Evolutionary conservation across 331 rosid genomes (phyloP).

Genomic region (Cucumis variabilis): DNA sequence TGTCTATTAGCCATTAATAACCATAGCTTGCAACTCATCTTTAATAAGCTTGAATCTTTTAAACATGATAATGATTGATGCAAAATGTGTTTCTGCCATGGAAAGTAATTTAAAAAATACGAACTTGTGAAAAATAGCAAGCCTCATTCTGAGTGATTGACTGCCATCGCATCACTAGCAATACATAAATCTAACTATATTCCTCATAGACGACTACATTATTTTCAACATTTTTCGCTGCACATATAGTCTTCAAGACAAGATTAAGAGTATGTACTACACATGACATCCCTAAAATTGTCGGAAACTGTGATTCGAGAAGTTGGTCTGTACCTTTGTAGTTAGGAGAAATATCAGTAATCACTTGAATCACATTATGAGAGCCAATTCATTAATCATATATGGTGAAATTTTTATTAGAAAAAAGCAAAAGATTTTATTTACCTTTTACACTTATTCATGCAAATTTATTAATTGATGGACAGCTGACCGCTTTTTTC

Average conservation of each 20-base stretch:
- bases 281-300: too few relatives aligned
- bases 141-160: background rate
- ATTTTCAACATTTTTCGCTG: background rate
- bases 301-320: too few relatives aligned
- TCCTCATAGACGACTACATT: background rate
- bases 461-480: too few relatives aligned
- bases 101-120: background rate
- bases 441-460: too few relatives aligned
- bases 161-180: background rate
- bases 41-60: background rate
- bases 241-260: background rate
- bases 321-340: too few relatives aligned
- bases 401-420: too few relatives aligned
- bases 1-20: background rate
- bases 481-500: too few relatives aligned
- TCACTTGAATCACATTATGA: too few relatives aligned
- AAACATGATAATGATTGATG: background rate
- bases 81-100: background rate
- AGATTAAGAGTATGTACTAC: background rate
- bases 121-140: background rate
- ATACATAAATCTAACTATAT: background rate
- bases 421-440: too few relatives aligned
- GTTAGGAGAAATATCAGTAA: too few relatives aligned
- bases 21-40: background rate
- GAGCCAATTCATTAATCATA: too few relatives aligned